Evolutionary conservation across 345 rosid species (phyloP), one percentile per base, ranked within the genome.

Genomic region (Stellera chamaejasme): DNA sequence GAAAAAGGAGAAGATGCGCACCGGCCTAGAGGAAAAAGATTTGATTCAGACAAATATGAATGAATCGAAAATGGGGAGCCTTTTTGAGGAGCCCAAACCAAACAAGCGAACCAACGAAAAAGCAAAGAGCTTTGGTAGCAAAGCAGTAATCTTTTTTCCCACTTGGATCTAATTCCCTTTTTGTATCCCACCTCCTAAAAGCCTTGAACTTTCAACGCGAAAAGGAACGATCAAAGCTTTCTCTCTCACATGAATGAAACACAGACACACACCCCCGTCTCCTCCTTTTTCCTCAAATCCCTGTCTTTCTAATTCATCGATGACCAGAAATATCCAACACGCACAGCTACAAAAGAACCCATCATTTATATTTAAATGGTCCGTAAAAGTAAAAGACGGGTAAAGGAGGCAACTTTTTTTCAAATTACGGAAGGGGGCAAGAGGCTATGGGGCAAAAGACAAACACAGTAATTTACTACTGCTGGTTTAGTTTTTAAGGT

Each of bases 161-260:
- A 6, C 42, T 27, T 45, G 36, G 36, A 39, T 23, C 48, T 42
- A 14, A 10, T 23, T 32, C 2, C 26, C 62, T 43, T 26, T 52
- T 45, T 25, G 49, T 12, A 7, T 52, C 45, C 6, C 14, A 7
- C 6, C 4, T 54, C 43, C 14, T 23, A 19, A 13, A 13, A 10
- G 27, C 32, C 10, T 15, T 50, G 55, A 76, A 72, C 63, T 67
- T 69, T 78, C 69, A 73, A 72, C 65, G 71, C 72, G 67, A 69
- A 77, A 75, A 57, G 52, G 72, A 72, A 68, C 77, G 68, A 71
- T 71, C 48, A 60, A 77, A 77, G 76, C 76, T 60, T 76, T 72
- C 55, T 67, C 55, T 67, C 72, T 71, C 66, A 62, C 71, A 67
- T 54, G 61, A 52, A 19, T 19, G 23, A 19, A 19, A 19, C 23